Percentiles rank a stretch among this genome's conserved stretches.
Conservation (phyloP, 108 stramenopile genomes). For the Skeletonema marinoi region DNA sequence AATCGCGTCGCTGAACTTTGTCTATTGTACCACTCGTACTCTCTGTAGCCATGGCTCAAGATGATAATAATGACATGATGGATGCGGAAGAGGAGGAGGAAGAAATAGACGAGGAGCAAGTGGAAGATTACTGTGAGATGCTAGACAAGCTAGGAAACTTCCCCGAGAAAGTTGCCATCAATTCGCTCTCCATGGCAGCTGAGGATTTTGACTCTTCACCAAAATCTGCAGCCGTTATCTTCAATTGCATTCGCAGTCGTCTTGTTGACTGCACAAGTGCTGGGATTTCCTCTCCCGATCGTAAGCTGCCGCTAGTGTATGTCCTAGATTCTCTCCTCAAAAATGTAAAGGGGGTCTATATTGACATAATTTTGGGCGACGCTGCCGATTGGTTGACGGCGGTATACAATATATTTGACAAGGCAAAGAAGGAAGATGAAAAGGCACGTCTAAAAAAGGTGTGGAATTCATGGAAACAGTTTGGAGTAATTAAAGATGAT, state of each 20-base stretch:
- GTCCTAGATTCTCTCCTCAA: constrained; percentile 83
- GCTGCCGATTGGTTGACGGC: constrained; percentile 67
- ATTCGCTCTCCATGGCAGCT: constrained; percentile 80
- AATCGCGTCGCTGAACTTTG: no score
- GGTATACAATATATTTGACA: constrained; percentile 62
- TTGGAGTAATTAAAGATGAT: constrained; percentile 49
- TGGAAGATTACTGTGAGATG: constrained; percentile 81
- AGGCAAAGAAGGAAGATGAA: constrained; percentile 42
- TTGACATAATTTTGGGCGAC: constrained; percentile 70
- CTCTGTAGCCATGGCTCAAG: not conserved
- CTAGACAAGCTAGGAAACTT: constrained; percentile 69
- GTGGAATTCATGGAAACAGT: constrained; percentile 81
- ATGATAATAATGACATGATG: not conserved
- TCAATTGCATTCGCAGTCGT: constrained; percentile 63
- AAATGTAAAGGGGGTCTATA: constrained; percentile 77
- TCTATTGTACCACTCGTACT: no score
- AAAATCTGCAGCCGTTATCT: constrained; percentile 59
- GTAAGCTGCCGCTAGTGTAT: constrained; percentile 77
- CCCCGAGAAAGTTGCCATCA: constrained; percentile 85
- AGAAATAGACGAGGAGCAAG: constrained; percentile 70
- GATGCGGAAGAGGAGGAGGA: constrained; percentile 39
- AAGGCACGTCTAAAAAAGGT: constrained; percentile 69
- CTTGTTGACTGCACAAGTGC: constrained; percentile 42
- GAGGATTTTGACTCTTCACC: constrained; percentile 72
- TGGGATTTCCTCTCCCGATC: constrained; percentile 39